Conservation (phyloP, 306 rosid genomes). For the Pyrus bretschneideri region DNA sequence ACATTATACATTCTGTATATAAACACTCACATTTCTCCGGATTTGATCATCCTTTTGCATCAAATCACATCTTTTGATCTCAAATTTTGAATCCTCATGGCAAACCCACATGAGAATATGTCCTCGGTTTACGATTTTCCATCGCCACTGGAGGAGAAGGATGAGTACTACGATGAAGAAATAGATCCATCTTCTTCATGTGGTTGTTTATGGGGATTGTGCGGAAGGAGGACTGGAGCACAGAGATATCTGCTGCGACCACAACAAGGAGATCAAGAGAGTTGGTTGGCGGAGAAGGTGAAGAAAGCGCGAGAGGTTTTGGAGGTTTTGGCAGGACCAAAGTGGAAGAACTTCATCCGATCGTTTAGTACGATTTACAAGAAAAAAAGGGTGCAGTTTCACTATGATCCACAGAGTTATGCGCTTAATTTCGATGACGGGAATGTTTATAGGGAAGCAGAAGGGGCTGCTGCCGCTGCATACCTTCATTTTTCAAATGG, state of each 20-base stretch:
- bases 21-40: background rate
- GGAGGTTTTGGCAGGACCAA: conserved; percentile 28
- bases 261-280: conserved; percentile 3
- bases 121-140: background rate
- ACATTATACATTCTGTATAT: background rate
- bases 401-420: conserved; percentile 43
- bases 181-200: background rate
- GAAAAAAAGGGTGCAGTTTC: conserved; percentile 22
- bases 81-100: background rate
- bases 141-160: background rate
- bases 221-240: background rate
- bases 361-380: conserved; percentile 6
- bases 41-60: background rate
- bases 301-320: conserved; percentile 26
- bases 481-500: conserved; percentile 14
- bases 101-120: conserved; percentile 2
- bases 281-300: conserved; percentile 11
- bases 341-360: conserved; percentile 30
- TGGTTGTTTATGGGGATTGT: conserved; percentile 19
- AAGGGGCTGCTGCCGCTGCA: background rate
- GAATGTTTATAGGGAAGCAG: conserved; percentile 7
- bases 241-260: conserved; percentile 11
- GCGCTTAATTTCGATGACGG: conserved; percentile 46
- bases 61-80: background rate
- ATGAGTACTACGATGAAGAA: conserved; percentile 5